These are phyloP conservation scores for Solanum okadae DNA, from an alignment of 257 asterid genomes.

Conservation along the genomic window DNA sequence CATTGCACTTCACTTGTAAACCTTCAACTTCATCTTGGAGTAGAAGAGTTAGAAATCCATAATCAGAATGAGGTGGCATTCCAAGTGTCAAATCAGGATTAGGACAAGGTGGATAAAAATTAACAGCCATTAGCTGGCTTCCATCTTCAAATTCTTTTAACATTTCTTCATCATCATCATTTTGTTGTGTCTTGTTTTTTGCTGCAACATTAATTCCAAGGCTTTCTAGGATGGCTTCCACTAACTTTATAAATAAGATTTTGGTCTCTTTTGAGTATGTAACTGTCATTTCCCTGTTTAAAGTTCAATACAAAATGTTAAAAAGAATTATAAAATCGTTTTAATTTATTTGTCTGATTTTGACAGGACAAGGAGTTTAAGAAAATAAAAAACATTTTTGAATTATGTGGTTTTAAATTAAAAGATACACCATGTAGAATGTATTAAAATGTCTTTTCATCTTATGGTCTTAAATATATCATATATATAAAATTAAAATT, in stretches of 20 bases:
- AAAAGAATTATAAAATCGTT: not conserved
- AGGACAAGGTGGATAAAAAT: slow-evolving; percentile 86
- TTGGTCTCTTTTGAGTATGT: slow-evolving; percentile 51
- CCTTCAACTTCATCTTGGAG: slow-evolving; percentile 86
- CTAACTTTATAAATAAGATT: slow-evolving; percentile 38
- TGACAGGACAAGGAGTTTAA: accelerated
- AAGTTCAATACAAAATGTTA: not conserved
- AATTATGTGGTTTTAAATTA: too few species aligned
- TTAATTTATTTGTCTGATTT: too few species aligned
- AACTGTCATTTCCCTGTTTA: slow-evolving; percentile 43
- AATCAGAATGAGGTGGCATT: slow-evolving; percentile 91
- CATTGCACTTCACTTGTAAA: slow-evolving; percentile 42
- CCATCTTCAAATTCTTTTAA: slow-evolving; percentile 56
- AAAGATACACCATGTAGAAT: not conserved
- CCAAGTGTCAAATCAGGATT: slow-evolving; percentile 84
- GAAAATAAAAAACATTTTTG: too few species aligned
- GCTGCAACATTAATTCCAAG: slow-evolving; percentile 32
- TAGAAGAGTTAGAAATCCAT: slow-evolving; percentile 71
- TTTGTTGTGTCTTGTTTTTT: slow-evolving; percentile 16
- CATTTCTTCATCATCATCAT: slow-evolving; percentile 7
- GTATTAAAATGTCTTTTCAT: not conserved
- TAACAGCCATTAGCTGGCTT: slow-evolving; percentile 78
- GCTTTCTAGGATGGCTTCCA: slow-evolving; percentile 69
- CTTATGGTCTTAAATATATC: too few species aligned
- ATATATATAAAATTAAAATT: too few species aligned